Base-by-base conservation (phyloP, 164 flowering plant species). In the Sextonia rubra region DNA sequence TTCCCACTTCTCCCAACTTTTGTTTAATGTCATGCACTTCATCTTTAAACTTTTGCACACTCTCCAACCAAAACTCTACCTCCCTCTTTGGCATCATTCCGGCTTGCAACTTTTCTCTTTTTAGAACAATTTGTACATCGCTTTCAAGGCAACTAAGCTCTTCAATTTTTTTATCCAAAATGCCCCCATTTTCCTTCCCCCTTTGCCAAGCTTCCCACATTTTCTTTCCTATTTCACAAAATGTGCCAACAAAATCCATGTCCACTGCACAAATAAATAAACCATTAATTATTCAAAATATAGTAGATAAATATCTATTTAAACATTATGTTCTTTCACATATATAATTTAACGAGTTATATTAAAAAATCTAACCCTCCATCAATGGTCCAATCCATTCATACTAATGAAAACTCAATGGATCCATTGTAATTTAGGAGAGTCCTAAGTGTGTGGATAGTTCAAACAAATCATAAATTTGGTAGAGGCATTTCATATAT, bases 11-110 rank as follows among this genome's bases (percentile, higher is more conserved):
- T 52, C 24, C 23, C 22, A 65, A 2, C 17, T 73, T 30, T 23
- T 32, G 14, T 56, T 52, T 55, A 25, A 73, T 49, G 7, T 5
- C 22, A 12, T 4, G 6, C 22, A 73, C 48, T 15, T 55, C 64
- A 29, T 37, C 37, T 55, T 52, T 66, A 2, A 66, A 23, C 4
- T 29, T 65, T 15, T 73, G 49, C n/a, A 65, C 70, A 66, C 56
- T 73, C 32, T 65, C 29, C 29, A 66, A 32, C 75, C 70, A 65
- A 4, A 73, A 27, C 55, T 52, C 47, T 17, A 66, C 65, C 17
- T 66, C 32, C 3, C 52, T 30, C 37, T 66, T 73, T 18, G 52
- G 55, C 52, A 56, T 66, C 64, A 49, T 73, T 37, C 65, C 70
- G 7, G 12, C 2, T 12, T 52, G 1, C 63, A 55, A 15, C 24